Evolutionary conservation across 2,329 filamentous ascomycete genomes (phyloP), one percentile per base, ranked within the genome.

Genomic region (Bimuria novae-zelandiae): DNA sequence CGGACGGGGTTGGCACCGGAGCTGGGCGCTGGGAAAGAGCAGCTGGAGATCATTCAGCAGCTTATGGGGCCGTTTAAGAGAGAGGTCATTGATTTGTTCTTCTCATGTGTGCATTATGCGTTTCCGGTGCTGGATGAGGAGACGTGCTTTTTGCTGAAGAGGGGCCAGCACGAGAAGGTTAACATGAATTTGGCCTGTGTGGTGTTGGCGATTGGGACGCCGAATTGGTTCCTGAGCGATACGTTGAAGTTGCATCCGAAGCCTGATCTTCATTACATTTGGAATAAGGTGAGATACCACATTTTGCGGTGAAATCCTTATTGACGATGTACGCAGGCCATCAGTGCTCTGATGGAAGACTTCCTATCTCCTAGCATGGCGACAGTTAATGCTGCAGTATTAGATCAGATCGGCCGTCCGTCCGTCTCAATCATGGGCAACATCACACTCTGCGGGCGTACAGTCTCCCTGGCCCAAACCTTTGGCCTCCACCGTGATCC

Each of bases 401-500:
- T 77, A 0, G 76, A 78, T 44, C 67, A 76, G 41, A 67, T 75
- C 27, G 75, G 75, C 0, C 67, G 76, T 1, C 75, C 75, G 1
- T 73, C 76, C 0, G 63, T 74, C 1, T 72, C 69, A 0, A 74
- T 77, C 3, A 70, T 75, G 10, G 73, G 74, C 2, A 84, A 84
- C 61, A 78, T 81, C 7, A 77, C 81, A 25, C 80, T 80, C 12
- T 80, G 79, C 52, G 81, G 80, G 0, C 78, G 80, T 3, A 80
- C 79, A 17, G 75, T 83, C 10, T 80, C 80, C 4, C 72, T 84
- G 19, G 79, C 82, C 7, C 80, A 84, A 54, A 82, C 80, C 16
- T 78, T 83, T 51, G 82, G 82, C 0, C 68, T 84, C 32, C 82
- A 84, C 55, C 76, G 82, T 23, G 79, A 84, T 58, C 80, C 81